Conservation (phyloP, 148 eudicot genomes). For the Vaccinium myrtillus region DNA sequence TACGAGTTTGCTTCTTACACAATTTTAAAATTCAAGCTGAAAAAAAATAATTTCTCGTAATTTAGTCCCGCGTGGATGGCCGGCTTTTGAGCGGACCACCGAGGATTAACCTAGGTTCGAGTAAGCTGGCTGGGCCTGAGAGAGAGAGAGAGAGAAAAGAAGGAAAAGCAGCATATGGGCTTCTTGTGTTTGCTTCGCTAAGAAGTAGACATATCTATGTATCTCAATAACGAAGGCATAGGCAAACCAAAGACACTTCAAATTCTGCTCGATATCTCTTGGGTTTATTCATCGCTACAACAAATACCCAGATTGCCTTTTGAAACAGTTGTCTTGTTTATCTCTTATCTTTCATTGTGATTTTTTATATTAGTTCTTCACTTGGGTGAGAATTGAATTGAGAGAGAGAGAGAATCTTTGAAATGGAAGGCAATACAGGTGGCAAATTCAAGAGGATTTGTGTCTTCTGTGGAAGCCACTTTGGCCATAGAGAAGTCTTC, state of each 20-base stretch:
- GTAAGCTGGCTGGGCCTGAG: no score
- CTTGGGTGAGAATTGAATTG: conserved; percentile 5
- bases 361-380: neutral
- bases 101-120: no score
- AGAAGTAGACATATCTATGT: no score
- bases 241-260: neutral
- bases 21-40: no score
- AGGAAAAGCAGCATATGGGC: no score
- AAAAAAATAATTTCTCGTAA: no score
- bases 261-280: conserved; percentile 7
- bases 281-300: conserved; percentile 21
- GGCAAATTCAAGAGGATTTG: conserved; percentile 72
- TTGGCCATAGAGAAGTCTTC: conserved; percentile 76
- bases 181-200: conserved; percentile 9
- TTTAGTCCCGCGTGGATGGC: no score
- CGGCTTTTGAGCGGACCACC: no score
- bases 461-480: conserved; percentile 91
- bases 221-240: no score
- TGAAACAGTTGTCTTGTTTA: neutral
- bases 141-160: no score
- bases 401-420: neutral
- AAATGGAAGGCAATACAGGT: conserved; percentile 43
- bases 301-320: conserved; percentile 26
- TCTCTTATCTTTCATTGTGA: neutral
- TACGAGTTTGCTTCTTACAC: no score